phyloP scores from a whole-genome alignment of 139 green algal species.

The Haematococcus lacustris region DNA sequence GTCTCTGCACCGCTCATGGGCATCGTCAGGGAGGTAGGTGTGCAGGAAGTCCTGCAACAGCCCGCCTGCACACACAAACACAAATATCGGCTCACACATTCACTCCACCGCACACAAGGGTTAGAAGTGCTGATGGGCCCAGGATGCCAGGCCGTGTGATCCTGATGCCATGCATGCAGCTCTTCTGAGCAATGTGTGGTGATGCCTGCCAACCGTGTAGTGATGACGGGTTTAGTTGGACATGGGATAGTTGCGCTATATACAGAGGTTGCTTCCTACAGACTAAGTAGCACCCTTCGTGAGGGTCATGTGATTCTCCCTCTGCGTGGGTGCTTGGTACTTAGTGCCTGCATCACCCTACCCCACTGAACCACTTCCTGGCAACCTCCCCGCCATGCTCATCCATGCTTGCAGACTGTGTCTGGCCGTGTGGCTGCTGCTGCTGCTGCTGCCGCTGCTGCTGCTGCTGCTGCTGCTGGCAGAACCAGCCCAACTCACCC shows the following conservation, averaged over 20 bases:
- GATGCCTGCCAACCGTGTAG: not conserved
- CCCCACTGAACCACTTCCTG: not conserved
- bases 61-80: constrained; percentile 10
- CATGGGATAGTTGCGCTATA: too few relatives aligned
- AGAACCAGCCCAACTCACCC: constrained; percentile 9
- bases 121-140: too few relatives aligned
- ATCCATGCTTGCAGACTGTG: not conserved
- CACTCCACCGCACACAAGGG: not conserved
- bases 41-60: constrained; percentile 35
- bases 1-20: constrained; percentile 34
- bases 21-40: constrained; percentile 31
- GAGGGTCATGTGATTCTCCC: not conserved
- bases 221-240: too few relatives aligned
- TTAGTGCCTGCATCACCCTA: constrained; percentile 2
- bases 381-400: not conserved
- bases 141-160: too few relatives aligned
- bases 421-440: not conserved
- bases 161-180: too few relatives aligned
- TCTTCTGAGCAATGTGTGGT: not conserved
- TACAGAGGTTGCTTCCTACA: too few relatives aligned
- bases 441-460: too few relatives aligned
- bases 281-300: too few relatives aligned
- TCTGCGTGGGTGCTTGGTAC: not conserved
- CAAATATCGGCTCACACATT: not conserved
- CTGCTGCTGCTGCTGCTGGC: too few relatives aligned